Base-by-base conservation (phyloP, 768 basidiomycete species). In the Hysterangium stoloniferum region DNA sequence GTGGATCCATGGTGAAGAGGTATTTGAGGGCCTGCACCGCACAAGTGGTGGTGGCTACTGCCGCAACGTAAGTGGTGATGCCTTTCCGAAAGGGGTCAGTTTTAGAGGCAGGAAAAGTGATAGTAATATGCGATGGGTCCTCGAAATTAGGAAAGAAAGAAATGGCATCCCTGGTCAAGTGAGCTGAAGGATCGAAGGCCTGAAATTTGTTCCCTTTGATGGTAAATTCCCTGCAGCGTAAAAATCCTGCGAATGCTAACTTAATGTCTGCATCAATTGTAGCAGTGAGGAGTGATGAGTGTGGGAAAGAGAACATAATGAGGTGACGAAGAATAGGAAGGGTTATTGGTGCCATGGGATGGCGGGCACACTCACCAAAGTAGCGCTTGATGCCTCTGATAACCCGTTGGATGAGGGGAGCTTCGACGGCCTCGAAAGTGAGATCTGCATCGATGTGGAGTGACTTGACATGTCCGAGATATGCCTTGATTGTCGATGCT, bases 31-130 rank as follows among this genome's bases (percentile, higher is more conserved):
- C 35, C 12, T 47, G 11, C n/a, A 60, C 48, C 3, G 59, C 34
- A 45, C 38, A 27, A 19, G 55, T 44, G 6, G 24, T 13, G 11
- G 42, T 24, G 19, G 32, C 52, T 4, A 55, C 60, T 3, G 57
- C 61, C 4, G 53, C 51, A n/a, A 66, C 35, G 40, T 42, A 42
- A 3, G 64, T 56, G 6, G 54, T 36, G 31, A 62, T 54, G 1
- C 64, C 61, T 32, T 55, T 55, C 4, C 65, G 56, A 48, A 70
- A 71, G 2, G 66, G 67, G 57, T 69, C 66, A 6, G 68, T 69
- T 45, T 71, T 71, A 1, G 68, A 69, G 2, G 59, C 52, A 4
- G 67, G 66, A 1, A 71, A 56, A 8, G 57, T 56, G 28, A 68
- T 57, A n/a, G 37, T 32, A 20, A 64, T n/a, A 27, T 44, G 17